Percentiles rank a stretch among this genome's conserved stretches.
phyloP scores from a whole-genome alignment of 1,284 basidiomycete species.

The Tetrapyrgos nigripes region DNA sequence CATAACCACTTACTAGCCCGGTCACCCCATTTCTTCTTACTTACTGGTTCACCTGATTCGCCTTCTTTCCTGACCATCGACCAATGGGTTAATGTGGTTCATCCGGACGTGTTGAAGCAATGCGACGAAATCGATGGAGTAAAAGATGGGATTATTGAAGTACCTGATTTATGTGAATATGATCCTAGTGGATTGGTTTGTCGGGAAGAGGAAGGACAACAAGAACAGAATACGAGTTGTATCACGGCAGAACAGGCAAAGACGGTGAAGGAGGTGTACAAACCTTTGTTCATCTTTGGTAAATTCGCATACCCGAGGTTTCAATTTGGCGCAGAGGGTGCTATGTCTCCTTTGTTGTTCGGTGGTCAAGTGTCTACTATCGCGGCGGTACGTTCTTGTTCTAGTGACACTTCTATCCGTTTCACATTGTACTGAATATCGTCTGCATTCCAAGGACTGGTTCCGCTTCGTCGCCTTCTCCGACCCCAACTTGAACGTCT shows the following conservation, averaged over 20 bases:
- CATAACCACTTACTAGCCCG: slow-evolving; percentile 15
- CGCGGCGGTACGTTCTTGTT: neutral
- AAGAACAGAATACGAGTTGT: slow-evolving; percentile 33
- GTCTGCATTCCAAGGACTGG: no score
- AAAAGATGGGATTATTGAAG: slow-evolving; percentile 38
- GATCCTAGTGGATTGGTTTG: slow-evolving; percentile 36
- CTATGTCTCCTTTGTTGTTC: neutral
- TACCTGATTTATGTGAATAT: slow-evolving; percentile 40
- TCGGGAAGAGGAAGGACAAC: no score
- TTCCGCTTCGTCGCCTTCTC: slow-evolving; percentile 15
- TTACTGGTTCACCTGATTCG: neutral
- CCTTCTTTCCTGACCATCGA: slow-evolving; percentile 13
- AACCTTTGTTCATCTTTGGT: slow-evolving; percentile 36
- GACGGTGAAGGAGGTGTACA: slow-evolving; percentile 37
- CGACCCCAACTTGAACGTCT: slow-evolving; percentile 3
- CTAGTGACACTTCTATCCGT: slow-evolving; percentile 5
- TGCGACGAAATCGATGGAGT: slow-evolving; percentile 39
- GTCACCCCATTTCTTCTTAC: slow-evolving; percentile 6
- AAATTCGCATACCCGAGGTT: slow-evolving; percentile 33
- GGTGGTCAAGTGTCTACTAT: slow-evolving; percentile 7
- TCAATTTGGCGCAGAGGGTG: slow-evolving; percentile 20
- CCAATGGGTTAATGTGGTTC: slow-evolving; percentile 11
- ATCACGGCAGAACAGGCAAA: slow-evolving; percentile 37
- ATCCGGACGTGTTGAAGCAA: slow-evolving; percentile 21
- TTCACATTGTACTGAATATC: no score